Evolutionary conservation across 306 rosid species (phyloP).

Genomic region (Corylus heterophylla): DNA sequence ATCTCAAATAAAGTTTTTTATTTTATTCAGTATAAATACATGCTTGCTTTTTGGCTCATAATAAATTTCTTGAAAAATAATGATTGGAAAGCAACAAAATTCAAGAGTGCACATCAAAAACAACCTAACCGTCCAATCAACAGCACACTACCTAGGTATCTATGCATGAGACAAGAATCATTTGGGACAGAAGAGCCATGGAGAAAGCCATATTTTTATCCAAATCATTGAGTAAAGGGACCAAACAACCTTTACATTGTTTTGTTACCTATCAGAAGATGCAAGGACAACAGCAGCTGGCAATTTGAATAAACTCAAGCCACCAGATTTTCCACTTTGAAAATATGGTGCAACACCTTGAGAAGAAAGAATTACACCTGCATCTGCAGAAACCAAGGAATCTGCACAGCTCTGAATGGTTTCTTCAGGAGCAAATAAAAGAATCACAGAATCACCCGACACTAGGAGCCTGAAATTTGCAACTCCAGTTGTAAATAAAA

Average conservation of each 20-base stretch:
- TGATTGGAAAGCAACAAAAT: neutral
- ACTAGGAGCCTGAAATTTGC: constrained; percentile 46
- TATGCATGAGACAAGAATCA: neutral
- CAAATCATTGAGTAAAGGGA: neutral
- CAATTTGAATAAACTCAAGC: constrained; percentile 33
- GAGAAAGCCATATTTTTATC: neutral
- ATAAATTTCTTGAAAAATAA: neutral
- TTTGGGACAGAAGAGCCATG: neutral
- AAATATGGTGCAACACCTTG: constrained; percentile 35
- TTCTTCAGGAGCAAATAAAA: constrained; percentile 45
- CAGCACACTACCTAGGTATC: neutral
- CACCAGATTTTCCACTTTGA: constrained; percentile 24
- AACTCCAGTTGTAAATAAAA: constrained; percentile 16
- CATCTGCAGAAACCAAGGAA: constrained; percentile 42
- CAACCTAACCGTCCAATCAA: neutral
- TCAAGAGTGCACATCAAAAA: neutral
- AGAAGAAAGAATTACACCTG: constrained; percentile 47
- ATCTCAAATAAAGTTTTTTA: neutral
- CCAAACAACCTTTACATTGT: neutral
- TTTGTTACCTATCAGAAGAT: constrained; percentile 46
- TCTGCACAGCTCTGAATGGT: constrained; percentile 31
- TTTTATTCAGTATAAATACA: neutral
- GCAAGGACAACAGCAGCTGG: constrained; percentile 43
- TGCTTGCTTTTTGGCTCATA: neutral
- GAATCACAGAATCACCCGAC: constrained; percentile 34